These are phyloP conservation scores for Blastocystis sp. DNA, from an alignment of 352 stramenopile genomes.

Conservation along the genomic window DNA sequence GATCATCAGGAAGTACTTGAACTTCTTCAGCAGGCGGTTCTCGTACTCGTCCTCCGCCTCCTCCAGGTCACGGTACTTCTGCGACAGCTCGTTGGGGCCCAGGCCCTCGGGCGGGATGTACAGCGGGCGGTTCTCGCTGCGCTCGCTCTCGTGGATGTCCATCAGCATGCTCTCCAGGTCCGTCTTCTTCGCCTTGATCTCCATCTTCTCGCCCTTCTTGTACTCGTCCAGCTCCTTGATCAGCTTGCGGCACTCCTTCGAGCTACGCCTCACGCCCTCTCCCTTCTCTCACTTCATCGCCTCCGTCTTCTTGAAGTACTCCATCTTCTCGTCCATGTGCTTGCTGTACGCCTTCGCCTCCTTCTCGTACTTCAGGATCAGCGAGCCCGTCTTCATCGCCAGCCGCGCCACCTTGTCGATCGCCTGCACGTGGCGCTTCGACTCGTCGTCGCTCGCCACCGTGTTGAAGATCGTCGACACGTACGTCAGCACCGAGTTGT, in stretches of 20 bases:
- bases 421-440: constrained; percentile 45
- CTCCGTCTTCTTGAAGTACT: constrained; percentile 60
- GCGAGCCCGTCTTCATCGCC: constrained; percentile 30
- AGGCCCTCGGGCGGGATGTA: constrained; percentile 59
- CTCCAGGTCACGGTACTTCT: constrained; percentile 67
- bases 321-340: constrained; percentile 42
- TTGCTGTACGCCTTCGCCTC: constrained; percentile 45
- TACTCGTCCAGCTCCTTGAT: constrained; percentile 52
- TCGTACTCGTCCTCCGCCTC: constrained; percentile 63
- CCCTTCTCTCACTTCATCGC: constrained; percentile 4
- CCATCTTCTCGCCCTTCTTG: constrained; percentile 55
- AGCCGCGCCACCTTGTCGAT: constrained; percentile 62
- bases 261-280: neutral
- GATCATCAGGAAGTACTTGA: constrained; percentile 65
- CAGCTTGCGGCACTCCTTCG: constrained; percentile 54
- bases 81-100: constrained; percentile 60
- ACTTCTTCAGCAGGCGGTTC: constrained; percentile 52
- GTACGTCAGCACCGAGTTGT: constrained; percentile 68
- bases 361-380: constrained; percentile 64
- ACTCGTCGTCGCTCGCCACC: constrained; percentile 57
- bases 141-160: constrained; percentile 66
- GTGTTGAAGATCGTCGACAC: constrained; percentile 66
- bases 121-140: constrained; percentile 41
- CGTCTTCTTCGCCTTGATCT: constrained; percentile 49
- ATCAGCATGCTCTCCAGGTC: constrained; percentile 50